Evolutionary conservation across 768 basidiomycete genomes (phyloP).

Genomic region (Naganishia kalamii): DNA sequence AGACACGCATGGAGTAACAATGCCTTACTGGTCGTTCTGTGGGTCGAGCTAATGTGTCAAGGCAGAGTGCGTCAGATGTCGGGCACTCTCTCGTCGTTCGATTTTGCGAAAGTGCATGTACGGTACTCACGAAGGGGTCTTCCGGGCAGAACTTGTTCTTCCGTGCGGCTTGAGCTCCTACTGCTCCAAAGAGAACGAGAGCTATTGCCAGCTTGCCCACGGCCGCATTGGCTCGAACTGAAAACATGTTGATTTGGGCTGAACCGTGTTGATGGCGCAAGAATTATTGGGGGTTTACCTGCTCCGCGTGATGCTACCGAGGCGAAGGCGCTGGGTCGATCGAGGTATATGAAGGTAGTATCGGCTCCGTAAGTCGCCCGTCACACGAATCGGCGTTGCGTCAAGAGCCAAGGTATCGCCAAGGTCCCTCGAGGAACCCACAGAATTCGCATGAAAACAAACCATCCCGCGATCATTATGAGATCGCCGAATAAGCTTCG

Average conservation of each 20-base stretch:
- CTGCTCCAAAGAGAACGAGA: not conserved
- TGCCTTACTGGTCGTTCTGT: not conserved
- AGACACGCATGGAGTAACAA: too few species aligned
- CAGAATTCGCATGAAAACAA: not conserved
- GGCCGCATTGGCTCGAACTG: not conserved
- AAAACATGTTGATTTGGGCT: not conserved
- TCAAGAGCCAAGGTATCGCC: not conserved
- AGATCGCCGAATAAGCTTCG: not conserved
- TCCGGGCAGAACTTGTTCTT: slow-evolving; percentile 1
- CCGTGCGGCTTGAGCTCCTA: not conserved
- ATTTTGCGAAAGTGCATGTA: not conserved
- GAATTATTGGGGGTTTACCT: too few species aligned
- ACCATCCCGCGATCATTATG: not conserved
- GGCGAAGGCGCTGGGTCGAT: too few species aligned
- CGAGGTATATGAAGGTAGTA: too few species aligned
- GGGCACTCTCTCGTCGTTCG: too few species aligned
- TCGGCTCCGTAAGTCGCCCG: too few species aligned
- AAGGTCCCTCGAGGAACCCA: not conserved
- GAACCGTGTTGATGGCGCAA: too few species aligned
- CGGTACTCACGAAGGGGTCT: not conserved
- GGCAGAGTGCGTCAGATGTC: too few species aligned
- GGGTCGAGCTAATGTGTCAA: not conserved
- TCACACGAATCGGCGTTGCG: too few species aligned
- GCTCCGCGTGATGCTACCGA: too few species aligned
- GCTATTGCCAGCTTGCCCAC: not conserved